Base-by-base conservation (phyloP, 2,329 filamentous ascomycete genomes). In the Pseudogymnoascus sp. region DNA sequence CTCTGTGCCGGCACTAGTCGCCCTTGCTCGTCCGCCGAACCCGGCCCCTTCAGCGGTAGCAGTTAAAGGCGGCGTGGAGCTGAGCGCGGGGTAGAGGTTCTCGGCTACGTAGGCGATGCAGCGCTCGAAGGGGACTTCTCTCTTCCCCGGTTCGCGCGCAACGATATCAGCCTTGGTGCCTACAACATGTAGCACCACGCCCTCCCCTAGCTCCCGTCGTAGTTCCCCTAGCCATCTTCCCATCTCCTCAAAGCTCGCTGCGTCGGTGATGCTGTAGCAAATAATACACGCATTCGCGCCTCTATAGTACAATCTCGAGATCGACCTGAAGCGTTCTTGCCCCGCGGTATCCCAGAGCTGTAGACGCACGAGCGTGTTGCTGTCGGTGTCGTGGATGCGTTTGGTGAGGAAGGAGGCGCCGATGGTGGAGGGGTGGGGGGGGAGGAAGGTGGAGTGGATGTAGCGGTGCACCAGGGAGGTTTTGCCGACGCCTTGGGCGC, bases 271-370 rank as follows among this genome's bases (percentile, higher is more conserved):
- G 78, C 90, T 90, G 79, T 97, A 97, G 81, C 92, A 96, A 55
- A 97, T 83, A 64, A 97, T 90, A 70, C 90, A 94, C 63, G 92
- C 92, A 72, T 96, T 93, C 65, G 93, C 93, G 72, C 92, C 92
- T 71, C 93, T 88, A 77, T 99, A 99, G 80, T 97, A 97, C 61
- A 99, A 85, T 62, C 92, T 88, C 8, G 91, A 95, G 71, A 99
- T 97, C 65, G 89, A 92, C 69, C 93, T 86, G 74, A 97, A 99
- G 62, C 93, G 86, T 78, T 99, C 93, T 73, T 99, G 93, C 64
- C 93, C 93, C 62, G 93, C 86, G 80, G 92, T 97, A 73, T 97
- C 92, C 92, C 92, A 97, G 68, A 97, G 95, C 72, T 97, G 92
- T 37, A 97, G 80, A n/a, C 92, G 86, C 36, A 97, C 91, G 25